Percentiles rank a stretch among this genome's conserved stretches.
phyloP scores from a whole-genome alignment of 495 filamentous ascomycete genomes.

The Achaetomiella virescens region DNA sequence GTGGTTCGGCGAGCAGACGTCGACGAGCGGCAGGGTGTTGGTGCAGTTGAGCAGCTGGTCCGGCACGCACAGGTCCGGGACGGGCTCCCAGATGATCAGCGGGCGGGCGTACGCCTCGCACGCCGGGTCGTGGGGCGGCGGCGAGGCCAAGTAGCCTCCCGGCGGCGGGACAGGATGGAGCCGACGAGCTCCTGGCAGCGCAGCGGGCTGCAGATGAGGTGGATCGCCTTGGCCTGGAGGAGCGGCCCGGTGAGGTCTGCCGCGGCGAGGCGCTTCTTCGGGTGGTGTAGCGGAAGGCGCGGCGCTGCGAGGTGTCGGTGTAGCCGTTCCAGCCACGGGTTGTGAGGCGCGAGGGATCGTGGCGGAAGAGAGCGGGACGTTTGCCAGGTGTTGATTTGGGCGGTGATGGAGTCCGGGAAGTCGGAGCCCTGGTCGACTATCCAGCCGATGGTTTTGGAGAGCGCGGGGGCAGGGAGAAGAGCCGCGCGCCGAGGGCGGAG shows the following conservation, averaged over 20 bases:
- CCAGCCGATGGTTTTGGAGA: slow-evolving; percentile 66
- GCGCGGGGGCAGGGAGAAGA: slow-evolving; percentile 63
- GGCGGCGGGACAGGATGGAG: slow-evolving; percentile 48
- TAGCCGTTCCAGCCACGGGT: slow-evolving; percentile 94
- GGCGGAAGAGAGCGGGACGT: slow-evolving; percentile 64
- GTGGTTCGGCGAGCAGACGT: slow-evolving; percentile 87
- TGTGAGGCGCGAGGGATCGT: slow-evolving; percentile 61
- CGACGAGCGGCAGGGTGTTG: slow-evolving; percentile 63
- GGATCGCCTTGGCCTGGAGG: slow-evolving; percentile 68
- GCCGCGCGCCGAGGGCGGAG: slow-evolving; percentile 77
- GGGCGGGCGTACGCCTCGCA: slow-evolving; percentile 39
- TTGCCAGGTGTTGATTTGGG: slow-evolving; percentile 61
- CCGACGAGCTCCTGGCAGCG: slow-evolving; percentile 71
- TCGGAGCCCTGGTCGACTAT: slow-evolving; percentile 85
- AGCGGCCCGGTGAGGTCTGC: slow-evolving; percentile 45
- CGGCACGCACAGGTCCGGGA: slow-evolving; percentile 79
- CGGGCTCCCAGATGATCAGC: slow-evolving; percentile 89
- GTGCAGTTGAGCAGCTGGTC: slow-evolving; percentile 67
- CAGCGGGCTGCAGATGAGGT: slow-evolving; percentile 75
- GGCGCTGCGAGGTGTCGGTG: slow-evolving; percentile 40
- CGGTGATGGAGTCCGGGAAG: slow-evolving; percentile 62
- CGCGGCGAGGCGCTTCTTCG: slow-evolving; percentile 65
- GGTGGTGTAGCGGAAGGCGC: slow-evolving; percentile 81
- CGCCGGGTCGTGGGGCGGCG: background rate
- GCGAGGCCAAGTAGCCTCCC: slow-evolving; percentile 2